Conservation (phyloP, 352 stramenopile genomes). For the Pythium insidiosum region DNA sequence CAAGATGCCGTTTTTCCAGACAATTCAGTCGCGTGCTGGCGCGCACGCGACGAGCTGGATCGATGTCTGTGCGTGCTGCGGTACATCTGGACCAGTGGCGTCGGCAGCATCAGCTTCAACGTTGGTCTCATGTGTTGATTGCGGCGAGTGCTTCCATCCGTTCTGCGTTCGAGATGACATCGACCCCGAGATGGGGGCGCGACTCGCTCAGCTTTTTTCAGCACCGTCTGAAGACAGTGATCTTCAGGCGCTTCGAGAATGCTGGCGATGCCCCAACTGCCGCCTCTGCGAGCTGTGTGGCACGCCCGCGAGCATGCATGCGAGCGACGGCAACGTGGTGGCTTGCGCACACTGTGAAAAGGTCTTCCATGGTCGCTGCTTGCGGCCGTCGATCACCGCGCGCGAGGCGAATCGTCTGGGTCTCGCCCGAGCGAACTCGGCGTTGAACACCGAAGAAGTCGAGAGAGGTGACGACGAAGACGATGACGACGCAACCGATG, state of each 20-base stretch:
- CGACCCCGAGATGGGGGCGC: too few species aligned
- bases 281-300: constrained; percentile 94
- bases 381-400: constrained; percentile 16
- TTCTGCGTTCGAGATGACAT: constrained; percentile 85
- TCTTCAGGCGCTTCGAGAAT: constrained; percentile 51
- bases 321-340: constrained; percentile 8
- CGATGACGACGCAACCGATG: background rate
- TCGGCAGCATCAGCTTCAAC: constrained; percentile 16
- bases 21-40: constrained; percentile 67
- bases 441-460: constrained; percentile 11
- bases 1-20: constrained; percentile 56
- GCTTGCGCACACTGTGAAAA: constrained; percentile 16
- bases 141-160: constrained; percentile 91
- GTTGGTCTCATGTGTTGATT: constrained; percentile 95
- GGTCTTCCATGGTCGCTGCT: constrained; percentile 17
- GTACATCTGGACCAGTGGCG: constrained; percentile 60
- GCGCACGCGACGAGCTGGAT: constrained; percentile 87
- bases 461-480: constrained; percentile 5
- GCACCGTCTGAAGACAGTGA: too few species aligned
- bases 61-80: constrained; percentile 89
- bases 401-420: too few species aligned
- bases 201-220: too few species aligned
- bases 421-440: background rate
- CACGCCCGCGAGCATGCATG: constrained; percentile 24
- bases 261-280: constrained; percentile 94